Evolutionary conservation across 306 rosid genomes (phyloP).

Genomic region (Lablab purpureus): DNA sequence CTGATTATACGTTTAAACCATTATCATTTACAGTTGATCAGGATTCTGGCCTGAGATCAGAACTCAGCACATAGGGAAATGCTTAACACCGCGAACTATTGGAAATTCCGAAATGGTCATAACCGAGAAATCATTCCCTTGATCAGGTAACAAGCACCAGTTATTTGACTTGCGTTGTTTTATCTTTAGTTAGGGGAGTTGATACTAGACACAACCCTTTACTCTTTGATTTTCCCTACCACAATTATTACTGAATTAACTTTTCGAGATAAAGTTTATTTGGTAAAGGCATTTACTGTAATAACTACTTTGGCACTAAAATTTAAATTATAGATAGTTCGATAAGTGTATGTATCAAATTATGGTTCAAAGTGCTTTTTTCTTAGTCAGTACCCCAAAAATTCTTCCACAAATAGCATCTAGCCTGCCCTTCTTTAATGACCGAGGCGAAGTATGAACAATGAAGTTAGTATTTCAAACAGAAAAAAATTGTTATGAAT

Average conservation of each 20-base stretch:
- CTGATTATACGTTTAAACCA: not conserved
- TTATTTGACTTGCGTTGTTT: not conserved
- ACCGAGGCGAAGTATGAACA: not conserved
- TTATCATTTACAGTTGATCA: slow-evolving; percentile 14
- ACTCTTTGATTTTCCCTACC: not conserved
- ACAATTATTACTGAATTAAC: slow-evolving; percentile 10
- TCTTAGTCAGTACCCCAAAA: not conserved
- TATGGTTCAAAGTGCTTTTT: not conserved
- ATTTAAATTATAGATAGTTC: not conserved
- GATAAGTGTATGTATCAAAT: not conserved
- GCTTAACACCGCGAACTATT: not conserved
- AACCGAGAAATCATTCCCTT: not conserved
- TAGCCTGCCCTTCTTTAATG: not conserved
- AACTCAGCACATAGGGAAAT: not conserved
- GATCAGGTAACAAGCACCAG: not conserved
- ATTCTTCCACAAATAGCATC: not conserved
- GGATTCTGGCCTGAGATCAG: not conserved
- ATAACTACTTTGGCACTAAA: not conserved
- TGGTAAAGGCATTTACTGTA: not conserved
- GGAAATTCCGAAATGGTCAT: not conserved
- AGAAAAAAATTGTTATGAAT: not conserved
- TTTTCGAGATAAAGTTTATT: not conserved
- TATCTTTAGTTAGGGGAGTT: not conserved
- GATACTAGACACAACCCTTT: not conserved
- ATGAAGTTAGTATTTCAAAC: not conserved